Conservation (phyloP, 345 rosid species). For the Salix suchowensis region DNA sequence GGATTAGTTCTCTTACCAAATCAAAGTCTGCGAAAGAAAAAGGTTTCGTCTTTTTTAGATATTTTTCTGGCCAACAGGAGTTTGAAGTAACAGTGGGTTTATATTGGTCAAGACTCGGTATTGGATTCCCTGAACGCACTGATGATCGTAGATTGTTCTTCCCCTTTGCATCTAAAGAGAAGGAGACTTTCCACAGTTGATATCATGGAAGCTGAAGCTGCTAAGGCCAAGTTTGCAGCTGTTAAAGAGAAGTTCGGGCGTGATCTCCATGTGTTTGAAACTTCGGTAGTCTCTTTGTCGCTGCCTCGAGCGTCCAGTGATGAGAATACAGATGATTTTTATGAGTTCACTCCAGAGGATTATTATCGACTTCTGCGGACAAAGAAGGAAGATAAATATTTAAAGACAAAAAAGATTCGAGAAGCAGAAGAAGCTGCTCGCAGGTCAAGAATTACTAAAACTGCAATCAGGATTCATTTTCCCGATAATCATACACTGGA, state of each 20-base stretch:
- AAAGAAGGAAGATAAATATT: slow-evolving; percentile 65
- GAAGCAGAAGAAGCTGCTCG: slow-evolving; percentile 90
- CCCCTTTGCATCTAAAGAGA: slow-evolving; percentile 52
- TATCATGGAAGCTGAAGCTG: slow-evolving; percentile 72
- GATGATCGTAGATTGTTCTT: slow-evolving; percentile 56
- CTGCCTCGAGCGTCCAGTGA: slow-evolving; percentile 35
- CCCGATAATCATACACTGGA: slow-evolving; percentile 81
- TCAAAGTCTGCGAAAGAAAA: not conserved
- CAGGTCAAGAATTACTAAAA: slow-evolving; percentile 64
- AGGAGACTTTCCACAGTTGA: slow-evolving; percentile 50
- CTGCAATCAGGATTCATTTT: slow-evolving; percentile 73
- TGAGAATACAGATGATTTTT: slow-evolving; percentile 79
- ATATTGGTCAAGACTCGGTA: not conserved
- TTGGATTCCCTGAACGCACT: slow-evolving; percentile 13
- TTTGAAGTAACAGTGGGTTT: not conserved
- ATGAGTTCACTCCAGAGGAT: slow-evolving; percentile 80
- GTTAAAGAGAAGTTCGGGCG: slow-evolving; percentile 66
- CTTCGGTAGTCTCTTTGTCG: slow-evolving; percentile 35
- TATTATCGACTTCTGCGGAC: slow-evolving; percentile 49
- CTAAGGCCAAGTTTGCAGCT: slow-evolving; percentile 61
- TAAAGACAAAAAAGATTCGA: slow-evolving; percentile 76
- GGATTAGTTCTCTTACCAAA: not conserved
- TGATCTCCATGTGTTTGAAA: slow-evolving; percentile 74
- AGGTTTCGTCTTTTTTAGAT: not conserved
- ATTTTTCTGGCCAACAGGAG: not conserved